A percentile compares a stretch with the other conserved stretches of the same genome.
These are phyloP conservation scores for Pichia sp. DNA, from an alignment of 1,139 yeast genomes.

Conservation along the genomic window DNA sequence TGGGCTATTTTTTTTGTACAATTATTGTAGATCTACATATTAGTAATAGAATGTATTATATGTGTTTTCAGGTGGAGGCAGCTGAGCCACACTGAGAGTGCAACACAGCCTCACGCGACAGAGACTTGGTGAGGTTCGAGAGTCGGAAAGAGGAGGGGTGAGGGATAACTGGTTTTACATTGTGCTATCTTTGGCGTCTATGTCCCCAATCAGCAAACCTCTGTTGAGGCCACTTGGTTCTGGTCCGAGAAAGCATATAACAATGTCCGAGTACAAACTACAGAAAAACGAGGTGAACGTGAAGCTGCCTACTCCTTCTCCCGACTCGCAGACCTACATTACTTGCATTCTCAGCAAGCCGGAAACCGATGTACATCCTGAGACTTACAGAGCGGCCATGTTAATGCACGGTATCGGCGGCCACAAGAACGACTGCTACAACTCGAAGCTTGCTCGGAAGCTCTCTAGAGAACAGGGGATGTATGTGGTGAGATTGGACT, in stretches of 20 bases:
- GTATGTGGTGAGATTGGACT: constrained; percentile 71
- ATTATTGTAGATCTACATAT: neutral
- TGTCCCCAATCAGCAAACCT: too few relatives aligned
- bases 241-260: neutral
- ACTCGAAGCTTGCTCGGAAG: constrained; percentile 54
- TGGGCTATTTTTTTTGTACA: neutral
- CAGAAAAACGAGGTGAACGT: constrained; percentile 19
- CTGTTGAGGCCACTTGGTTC: too few relatives aligned
- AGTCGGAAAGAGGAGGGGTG: neutral
- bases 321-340: constrained; percentile 11
- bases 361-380: constrained; percentile 15
- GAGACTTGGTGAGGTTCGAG: neutral
- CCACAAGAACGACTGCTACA: constrained; percentile 77
- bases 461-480: constrained; percentile 59
- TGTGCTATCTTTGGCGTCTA: too few relatives aligned
- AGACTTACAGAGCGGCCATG: constrained; percentile 34
- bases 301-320: constrained; percentile 13
- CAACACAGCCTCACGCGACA: too few relatives aligned
- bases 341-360: constrained; percentile 24
- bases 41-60: neutral
- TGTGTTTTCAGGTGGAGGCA: neutral
- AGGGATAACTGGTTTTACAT: too few relatives aligned
- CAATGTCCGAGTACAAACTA: constrained; percentile 13
- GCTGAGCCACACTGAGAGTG: too few relatives aligned
- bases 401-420: constrained; percentile 79